Evolutionary conservation across 2,329 filamentous ascomycete species (phyloP), one percentile per base, ranked within the genome.

Genomic region (Tympanopsis confertula): DNA sequence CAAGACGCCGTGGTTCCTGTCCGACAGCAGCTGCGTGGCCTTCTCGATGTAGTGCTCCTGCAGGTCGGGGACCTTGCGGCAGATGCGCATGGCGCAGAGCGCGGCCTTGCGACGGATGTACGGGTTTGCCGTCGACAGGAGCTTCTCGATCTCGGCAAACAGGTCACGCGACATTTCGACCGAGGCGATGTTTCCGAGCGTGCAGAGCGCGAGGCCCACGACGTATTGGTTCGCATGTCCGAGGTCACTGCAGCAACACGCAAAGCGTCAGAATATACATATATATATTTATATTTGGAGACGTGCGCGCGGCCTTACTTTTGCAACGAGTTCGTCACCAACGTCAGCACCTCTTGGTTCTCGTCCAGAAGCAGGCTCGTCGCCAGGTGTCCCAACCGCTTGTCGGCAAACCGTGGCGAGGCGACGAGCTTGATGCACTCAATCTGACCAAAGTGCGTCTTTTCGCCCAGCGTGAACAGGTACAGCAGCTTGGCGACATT

Each of bases 401-500:
- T 98, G 69, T 98, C 91, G 47, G 91, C 91, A 56, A 98, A 98
- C 41, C 89, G 86, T 46, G 93, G 88, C 29, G 91, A 98, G 41
- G 91, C 91, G 41, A 98, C 75, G 36, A 98, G 76, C 65, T 98
- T 98, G 53, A 98, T 73, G 61, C 91, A 98, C 76, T 98, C 91
- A 56, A 98, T 98, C 69, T 98, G 91, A 37, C 91, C 91, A 58
- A 98, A 98, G 63, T 98, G 91, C 40, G 91, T 98, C 53, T 91
- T 77, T 65, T 98, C 91, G 46, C 91, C 91, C 30, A 98, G 74
- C 1, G 91, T 98, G 62, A 98, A 98, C 42, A 98, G 85, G 59
- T 98, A 98, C 26, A 98, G 75, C 26, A 98, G 77, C 63, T 98
- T 98, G 42, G 91, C 88, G 51, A 98, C 91, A 73, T 98, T 98